Evolutionary conservation across 2,329 filamentous ascomycete species (phyloP).

Genomic region (Exophiala sp.): DNA sequence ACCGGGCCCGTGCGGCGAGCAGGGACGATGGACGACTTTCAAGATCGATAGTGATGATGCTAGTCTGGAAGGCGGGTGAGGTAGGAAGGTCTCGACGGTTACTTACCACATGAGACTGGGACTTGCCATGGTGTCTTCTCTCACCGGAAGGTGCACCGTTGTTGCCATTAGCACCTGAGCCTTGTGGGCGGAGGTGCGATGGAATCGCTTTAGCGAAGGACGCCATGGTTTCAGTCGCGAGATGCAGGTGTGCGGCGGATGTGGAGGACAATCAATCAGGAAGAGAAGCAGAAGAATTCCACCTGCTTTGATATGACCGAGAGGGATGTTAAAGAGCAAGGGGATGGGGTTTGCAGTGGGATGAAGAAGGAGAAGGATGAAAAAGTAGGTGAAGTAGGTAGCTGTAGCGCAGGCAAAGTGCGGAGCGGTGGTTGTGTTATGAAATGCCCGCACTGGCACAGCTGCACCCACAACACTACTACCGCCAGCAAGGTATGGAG

Average conservation of each 20-base stretch:
- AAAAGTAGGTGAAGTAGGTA: neutral
- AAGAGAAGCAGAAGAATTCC: neutral
- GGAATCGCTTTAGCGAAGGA: slow-evolving; percentile 75
- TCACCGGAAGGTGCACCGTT: slow-evolving; percentile 31
- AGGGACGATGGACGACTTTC: slow-evolving; percentile 1
- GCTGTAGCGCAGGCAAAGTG: neutral
- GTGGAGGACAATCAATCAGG: neutral
- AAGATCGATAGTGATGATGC: slow-evolving; percentile 2
- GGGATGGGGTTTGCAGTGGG: slow-evolving; percentile 6
- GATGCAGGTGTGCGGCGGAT: neutral
- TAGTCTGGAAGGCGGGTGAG: neutral
- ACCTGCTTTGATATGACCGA: neutral
- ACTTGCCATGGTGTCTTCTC: slow-evolving; percentile 50
- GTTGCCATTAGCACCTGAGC: slow-evolving; percentile 37
- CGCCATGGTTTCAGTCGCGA: slow-evolving; percentile 52
- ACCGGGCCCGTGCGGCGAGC: slow-evolving; percentile 12
- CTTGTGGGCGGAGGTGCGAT: slow-evolving; percentile 62
- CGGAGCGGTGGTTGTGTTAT: neutral
- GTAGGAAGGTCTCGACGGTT: neutral
- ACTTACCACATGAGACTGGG: slow-evolving; percentile 53
- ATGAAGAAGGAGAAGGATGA: slow-evolving; percentile 2
- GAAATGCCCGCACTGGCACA: too few species aligned
- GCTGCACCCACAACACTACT: too few species aligned
- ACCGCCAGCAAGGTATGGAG: too few species aligned
- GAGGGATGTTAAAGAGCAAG: neutral